Percentiles rank a stretch among this genome's conserved stretches.
phyloP scores from a whole-genome alignment of 192 early-diverging fungal genomes.

The Fimicolochytrium jonesii region DNA sequence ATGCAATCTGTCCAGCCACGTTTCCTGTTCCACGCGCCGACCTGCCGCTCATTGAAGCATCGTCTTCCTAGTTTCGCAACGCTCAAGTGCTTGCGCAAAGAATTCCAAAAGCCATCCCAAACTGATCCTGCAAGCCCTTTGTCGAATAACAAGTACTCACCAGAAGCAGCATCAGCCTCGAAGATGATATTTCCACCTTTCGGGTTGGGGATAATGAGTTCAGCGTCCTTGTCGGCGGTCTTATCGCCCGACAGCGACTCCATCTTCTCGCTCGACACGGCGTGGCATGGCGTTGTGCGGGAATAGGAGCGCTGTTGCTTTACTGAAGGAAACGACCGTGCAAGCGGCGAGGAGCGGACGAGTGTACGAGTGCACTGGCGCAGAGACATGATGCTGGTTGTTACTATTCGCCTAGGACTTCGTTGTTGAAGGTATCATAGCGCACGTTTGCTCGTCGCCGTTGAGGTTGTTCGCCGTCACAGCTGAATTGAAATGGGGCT shows the following conservation, averaged over 20 bases:
- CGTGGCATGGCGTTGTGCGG: too few relatives aligned
- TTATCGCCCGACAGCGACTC: background rate
- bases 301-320: too few relatives aligned
- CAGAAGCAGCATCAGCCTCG: constrained; percentile 20
- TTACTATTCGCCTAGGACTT: too few relatives aligned
- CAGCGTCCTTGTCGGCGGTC: background rate
- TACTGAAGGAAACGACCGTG: too few relatives aligned
- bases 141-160: background rate
- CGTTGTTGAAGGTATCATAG: too few relatives aligned
- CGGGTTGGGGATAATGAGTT: constrained; percentile 12
- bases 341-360: too few relatives aligned
- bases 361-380: too few relatives aligned
- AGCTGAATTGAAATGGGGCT: too few relatives aligned
- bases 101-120: background rate
- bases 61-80: background rate
- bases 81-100: background rate
- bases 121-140: background rate
- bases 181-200: constrained; percentile 11
- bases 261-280: constrained; percentile 1
- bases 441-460: too few relatives aligned
- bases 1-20: background rate
- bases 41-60: background rate
- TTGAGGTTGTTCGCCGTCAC: too few relatives aligned
- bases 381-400: too few relatives aligned
- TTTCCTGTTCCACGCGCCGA: background rate